Percentiles rank a stretch among this genome's conserved stretches.
These are phyloP conservation scores for Coriolopsis trogii DNA, from an alignment of 1,284 basidiomycete genomes.

Conservation along the genomic window DNA sequence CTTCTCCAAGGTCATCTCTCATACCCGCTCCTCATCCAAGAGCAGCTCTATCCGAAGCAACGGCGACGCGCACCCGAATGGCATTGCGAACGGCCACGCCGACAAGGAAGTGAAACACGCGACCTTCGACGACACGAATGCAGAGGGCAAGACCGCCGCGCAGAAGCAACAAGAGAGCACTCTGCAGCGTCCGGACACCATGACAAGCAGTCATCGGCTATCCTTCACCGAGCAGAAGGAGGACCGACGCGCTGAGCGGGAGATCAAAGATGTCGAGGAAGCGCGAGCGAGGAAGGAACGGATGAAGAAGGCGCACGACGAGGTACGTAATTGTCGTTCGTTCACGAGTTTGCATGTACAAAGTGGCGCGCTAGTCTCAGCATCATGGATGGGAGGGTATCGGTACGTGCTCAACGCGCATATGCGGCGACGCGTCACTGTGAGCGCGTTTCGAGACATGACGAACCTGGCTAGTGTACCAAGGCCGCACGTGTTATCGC, in stretches of 20 bases:
- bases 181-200: slow-evolving; percentile 2
- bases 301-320: slow-evolving; percentile 50
- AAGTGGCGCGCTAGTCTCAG: neutral
- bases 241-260: slow-evolving; percentile 26
- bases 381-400: too few relatives aligned
- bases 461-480: too few relatives aligned
- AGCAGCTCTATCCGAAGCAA: slow-evolving; percentile 11
- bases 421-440: too few relatives aligned
- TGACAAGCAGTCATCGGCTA: neutral
- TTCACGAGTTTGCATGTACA: neutral
- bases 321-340: slow-evolving; percentile 35
- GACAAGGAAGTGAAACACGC: slow-evolving; percentile 11
- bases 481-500: too few relatives aligned
- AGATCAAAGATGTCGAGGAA: slow-evolving; percentile 28
- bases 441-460: too few relatives aligned
- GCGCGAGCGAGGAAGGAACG: slow-evolving; percentile 36
- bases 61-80: slow-evolving; percentile 7
- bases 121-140: slow-evolving; percentile 20
- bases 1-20: slow-evolving; percentile 23
- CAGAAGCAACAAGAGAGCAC: slow-evolving; percentile 13
- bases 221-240: slow-evolving; percentile 34
- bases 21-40: slow-evolving; percentile 19
- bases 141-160: slow-evolving; percentile 15
- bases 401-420: too few relatives aligned
- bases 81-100: slow-evolving; percentile 14